Percentiles rank a stretch among this genome's conserved stretches.
phyloP scores from a whole-genome alignment of 306 rosid genomes.

The Prunus mira region DNA sequence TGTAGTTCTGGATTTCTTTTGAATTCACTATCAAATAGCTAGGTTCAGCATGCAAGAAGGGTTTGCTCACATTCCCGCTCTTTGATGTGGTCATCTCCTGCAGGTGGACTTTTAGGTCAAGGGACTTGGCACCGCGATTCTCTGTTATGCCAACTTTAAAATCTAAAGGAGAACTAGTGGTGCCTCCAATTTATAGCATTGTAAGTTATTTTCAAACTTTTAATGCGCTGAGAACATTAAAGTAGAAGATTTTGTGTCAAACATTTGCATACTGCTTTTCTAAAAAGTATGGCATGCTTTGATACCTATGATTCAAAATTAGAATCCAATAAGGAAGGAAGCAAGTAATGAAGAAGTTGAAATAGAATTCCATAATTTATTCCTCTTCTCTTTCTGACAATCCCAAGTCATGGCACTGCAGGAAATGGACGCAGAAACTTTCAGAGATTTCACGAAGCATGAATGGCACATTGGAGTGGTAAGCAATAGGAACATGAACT shows the following conservation, averaged over 20 bases:
- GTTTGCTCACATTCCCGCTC: not conserved
- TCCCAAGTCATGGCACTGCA: slow-evolving; percentile 33
- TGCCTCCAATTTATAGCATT: slow-evolving; percentile 83
- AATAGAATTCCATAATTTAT: not conserved
- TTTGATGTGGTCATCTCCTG: slow-evolving; percentile 18
- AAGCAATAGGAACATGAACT: slow-evolving; percentile 23
- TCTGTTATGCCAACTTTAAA: slow-evolving; percentile 76
- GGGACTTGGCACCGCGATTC: slow-evolving; percentile 78
- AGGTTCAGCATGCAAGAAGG: not conserved
- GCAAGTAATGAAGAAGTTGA: not conserved
- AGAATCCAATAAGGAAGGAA: not conserved
- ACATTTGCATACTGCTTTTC: not conserved
- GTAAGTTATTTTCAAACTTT: slow-evolving; percentile 37
- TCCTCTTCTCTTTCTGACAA: slow-evolving; percentile 12
- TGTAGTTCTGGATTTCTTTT: not conserved
- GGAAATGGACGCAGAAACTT: slow-evolving; percentile 92
- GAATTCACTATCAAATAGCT: not conserved
- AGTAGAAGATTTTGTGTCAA: not conserved
- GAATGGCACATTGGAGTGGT: slow-evolving; percentile 97
- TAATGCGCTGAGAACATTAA: not conserved
- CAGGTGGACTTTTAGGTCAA: slow-evolving; percentile 96
- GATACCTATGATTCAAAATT: not conserved
- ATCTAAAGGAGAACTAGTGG: slow-evolving; percentile 45
- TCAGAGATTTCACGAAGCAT: slow-evolving; percentile 63
- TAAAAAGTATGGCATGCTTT: not conserved